These are phyloP conservation scores for Tricholoma hemisulphureum DNA, from an alignment of 768 basidiomycete genomes.

Conservation along the genomic window DNA sequence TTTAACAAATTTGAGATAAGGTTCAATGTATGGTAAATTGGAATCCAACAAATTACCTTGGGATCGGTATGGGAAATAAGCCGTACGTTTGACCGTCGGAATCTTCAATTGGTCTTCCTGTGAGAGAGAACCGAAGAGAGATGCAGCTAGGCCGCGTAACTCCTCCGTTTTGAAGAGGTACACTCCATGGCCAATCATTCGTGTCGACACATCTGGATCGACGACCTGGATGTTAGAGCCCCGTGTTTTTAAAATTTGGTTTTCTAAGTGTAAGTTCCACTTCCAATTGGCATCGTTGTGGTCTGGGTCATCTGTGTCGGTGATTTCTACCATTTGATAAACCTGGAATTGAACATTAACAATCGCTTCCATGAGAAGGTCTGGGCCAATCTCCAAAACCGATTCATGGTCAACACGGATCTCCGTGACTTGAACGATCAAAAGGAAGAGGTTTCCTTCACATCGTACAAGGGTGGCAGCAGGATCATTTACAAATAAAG, in stretches of 20 bases:
- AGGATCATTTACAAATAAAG: not conserved
- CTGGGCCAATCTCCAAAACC: slow-evolving; percentile 1
- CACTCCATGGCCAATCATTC: not conserved
- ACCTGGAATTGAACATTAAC: slow-evolving; percentile 3
- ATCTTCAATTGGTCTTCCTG: not conserved
- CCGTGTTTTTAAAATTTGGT: not conserved
- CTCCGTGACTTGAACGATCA: not conserved
- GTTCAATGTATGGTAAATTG: not conserved
- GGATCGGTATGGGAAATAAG: not conserved
- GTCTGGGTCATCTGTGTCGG: not conserved
- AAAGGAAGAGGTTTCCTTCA: not conserved
- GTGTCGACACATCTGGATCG: not conserved
- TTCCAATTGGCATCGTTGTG: not conserved
- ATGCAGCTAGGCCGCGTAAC: not conserved
- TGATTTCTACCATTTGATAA: slow-evolving; percentile 1
- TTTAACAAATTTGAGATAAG: not conserved
- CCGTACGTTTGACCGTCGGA: not conserved
- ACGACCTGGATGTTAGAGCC: not conserved
- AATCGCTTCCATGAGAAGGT: slow-evolving; percentile 4
- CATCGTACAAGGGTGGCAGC: not conserved
- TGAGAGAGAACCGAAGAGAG: not conserved
- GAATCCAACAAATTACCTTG: not conserved
- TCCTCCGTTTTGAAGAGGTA: not conserved
- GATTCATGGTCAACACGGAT: not conserved
- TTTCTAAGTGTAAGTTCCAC: slow-evolving; percentile 1